Evolutionary conservation across 1,284 basidiomycete genomes (phyloP), one percentile per base, ranked within the genome.

Genomic region (Clitocybe nebularis): DNA sequence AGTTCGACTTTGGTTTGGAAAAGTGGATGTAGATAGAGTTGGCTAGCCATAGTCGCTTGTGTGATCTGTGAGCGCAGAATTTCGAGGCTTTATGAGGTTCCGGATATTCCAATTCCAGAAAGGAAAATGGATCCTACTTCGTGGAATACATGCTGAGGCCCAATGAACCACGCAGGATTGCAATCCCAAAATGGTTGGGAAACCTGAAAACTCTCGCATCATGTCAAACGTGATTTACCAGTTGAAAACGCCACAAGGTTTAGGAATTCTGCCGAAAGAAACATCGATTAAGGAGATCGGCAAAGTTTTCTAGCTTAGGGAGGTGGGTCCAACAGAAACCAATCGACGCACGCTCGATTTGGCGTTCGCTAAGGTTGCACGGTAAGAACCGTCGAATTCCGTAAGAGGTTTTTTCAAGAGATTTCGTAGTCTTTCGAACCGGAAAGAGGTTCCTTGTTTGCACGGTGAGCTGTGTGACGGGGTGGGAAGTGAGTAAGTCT

Each of bases 11-110:
- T 63, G 38, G 54, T 50, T 41, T 59, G 62, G 59, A 75, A 77
- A 34, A 77, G 62, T 22, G 72, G 71, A 43, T 76, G 70, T 5
- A 48, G 54, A 50, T 62, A 55, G 30, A 76, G 67, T 43, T 64
- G 52, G 44, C 58, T 60, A 14, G 57, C 41, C 69, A 73, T 71
- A 45, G 34, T 46, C 22, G 45, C 43, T 36, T 45, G 43, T 39
- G 45, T 43, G 40, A 40, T 23, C 26, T 28, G 41, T 47, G 40
- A 43, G 36, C 24, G 36, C 33, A 34, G 43, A 43, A 23, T 45
- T 24, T 17, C 39, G 17, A 35, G 41, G 41, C 54, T 60, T 57
- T 61, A 60, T 58, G 52, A 46, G 45, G 46, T 47, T 46, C 47
- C 36, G 41, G 45, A 41, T 45, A 47, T 30, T 47, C 51, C 48